phyloP scores from a whole-genome alignment of 2,329 filamentous ascomycete genomes.

The Botrytis elliptica region DNA sequence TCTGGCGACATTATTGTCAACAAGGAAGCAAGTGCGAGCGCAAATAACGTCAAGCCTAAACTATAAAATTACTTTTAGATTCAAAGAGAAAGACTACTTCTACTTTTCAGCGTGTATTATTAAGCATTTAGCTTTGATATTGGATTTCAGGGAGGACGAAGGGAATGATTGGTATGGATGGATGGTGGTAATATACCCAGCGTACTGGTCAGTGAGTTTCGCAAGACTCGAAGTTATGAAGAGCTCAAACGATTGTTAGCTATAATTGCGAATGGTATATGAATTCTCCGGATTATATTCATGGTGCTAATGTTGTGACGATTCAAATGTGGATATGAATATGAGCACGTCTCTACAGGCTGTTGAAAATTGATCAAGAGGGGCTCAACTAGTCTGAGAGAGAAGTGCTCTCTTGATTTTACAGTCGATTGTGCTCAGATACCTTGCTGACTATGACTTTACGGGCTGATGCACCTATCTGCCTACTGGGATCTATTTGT shows the following conservation, averaged over 20 bases:
- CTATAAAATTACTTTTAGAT: conserved; percentile 26
- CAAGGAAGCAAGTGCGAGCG: conserved; percentile 72
- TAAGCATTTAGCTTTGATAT: not conserved
- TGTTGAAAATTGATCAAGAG: not conserved
- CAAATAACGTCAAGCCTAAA: conserved; percentile 38
- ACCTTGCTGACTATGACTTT: not conserved
- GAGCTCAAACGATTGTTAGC: not conserved
- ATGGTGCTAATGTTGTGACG: no score
- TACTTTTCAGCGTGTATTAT: conserved; percentile 3
- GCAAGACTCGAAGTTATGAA: not conserved
- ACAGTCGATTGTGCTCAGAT: not conserved
- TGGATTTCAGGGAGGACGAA: not conserved
- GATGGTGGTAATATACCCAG: conserved; percentile 8
- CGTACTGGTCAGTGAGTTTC: not conserved
- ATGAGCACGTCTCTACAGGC: not conserved
- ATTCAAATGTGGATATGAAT: not conserved
- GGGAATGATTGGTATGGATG: not conserved
- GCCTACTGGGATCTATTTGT: not conserved
- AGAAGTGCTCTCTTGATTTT: not conserved
- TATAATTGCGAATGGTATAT: not conserved
- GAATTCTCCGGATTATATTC: not conserved
- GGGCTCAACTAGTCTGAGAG: not conserved
- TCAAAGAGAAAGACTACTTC: not conserved
- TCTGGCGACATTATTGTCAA: conserved; percentile 81
- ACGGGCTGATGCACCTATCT: not conserved